Base-by-base conservation (phyloP, 2,329 filamentous ascomycete genomes). In the Aspergillus arachidicola region DNA sequence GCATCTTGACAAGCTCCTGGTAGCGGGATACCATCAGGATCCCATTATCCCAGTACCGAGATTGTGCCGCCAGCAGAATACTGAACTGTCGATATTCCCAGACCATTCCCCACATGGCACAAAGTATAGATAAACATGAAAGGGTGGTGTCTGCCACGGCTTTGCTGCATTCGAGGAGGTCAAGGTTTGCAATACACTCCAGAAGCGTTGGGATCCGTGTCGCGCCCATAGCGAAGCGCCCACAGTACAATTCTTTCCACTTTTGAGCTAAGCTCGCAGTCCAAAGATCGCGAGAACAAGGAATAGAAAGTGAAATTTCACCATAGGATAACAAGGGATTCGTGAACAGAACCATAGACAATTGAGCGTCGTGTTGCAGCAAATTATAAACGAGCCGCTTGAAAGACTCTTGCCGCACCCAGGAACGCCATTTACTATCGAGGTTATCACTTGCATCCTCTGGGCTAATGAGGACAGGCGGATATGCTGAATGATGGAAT, bases 51-150 rank as follows among this genome's bases (percentile, higher is more conserved):
- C 73, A 76, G 1, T 70, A 67, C 0, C 71, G 65, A 2, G 72
- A 67, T 2, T 63, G 65, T 5, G 65, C 56, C 6, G 68, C 59
- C 7, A 75, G 68, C 0, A 77, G 48, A 6, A 70, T 67, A 0
- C 63, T 69, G 6, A 76, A 54, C 14, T 77, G 75, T 2, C 73
- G 68, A 56, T 69, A 72, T 32, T 77, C 75, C 72, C 73, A 75
- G 2, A 66, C 62, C 41, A 77, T 59, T 6, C 64, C 61, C 75
- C 75, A 78, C 1, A 74, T 69, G 19, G 77, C 75, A 28, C 77
- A 74, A 0, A 66, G 64, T 0, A 77, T 61, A n/a, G 74, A 58
- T 11, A 68, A 58, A 16, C 76, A 71, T 1, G 71, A 68, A 0
- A 78, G 62, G 2, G 26, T 43, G 2, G 61, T 51, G 34, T 41